These are phyloP conservation scores for Acorus calamus DNA, from an alignment of 106 monocot genomes.

Conservation along the genomic window DNA sequence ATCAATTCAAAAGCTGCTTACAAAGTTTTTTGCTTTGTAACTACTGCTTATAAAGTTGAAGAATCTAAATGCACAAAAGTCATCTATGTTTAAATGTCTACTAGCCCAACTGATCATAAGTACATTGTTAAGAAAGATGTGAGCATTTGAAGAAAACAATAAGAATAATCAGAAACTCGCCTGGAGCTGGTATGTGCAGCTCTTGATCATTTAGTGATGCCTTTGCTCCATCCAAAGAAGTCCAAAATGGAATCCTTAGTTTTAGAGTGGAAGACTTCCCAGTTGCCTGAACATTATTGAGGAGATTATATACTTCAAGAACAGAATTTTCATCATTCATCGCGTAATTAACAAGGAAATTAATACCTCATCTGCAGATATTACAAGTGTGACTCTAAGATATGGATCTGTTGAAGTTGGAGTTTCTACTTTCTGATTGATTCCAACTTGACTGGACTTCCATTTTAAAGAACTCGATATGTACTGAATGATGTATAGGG, in stretches of 20 bases:
- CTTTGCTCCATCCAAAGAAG: constrained; percentile 31
- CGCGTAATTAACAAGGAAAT: too few relatives aligned
- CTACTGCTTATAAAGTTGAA: too few relatives aligned
- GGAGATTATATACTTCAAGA: background rate
- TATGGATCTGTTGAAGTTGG: constrained; percentile 31
- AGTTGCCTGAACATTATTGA: constrained; percentile 13
- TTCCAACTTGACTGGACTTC: constrained; percentile 40
- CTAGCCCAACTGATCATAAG: background rate
- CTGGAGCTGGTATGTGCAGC: constrained; percentile 25
- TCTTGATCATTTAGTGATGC: constrained; percentile 41
- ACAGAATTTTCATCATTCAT: too few relatives aligned
- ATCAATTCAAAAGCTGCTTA: too few relatives aligned
- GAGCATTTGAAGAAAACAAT: too few relatives aligned
- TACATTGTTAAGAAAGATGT: too few relatives aligned
- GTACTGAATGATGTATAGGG: constrained; percentile 63
- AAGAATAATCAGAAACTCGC: constrained; percentile 8
- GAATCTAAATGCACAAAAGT: too few relatives aligned
- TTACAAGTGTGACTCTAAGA: constrained; percentile 35
- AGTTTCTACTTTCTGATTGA: constrained; percentile 37
- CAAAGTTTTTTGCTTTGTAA: too few relatives aligned
- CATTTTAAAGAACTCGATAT: constrained; percentile 67
- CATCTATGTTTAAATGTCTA: background rate
- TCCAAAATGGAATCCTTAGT: constrained; percentile 68
- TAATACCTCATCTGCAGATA: constrained; percentile 41
- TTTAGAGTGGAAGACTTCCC: constrained; percentile 39